These are phyloP conservation scores for Poronia punctata DNA, from an alignment of 495 filamentous ascomycete species.

Conservation along the genomic window DNA sequence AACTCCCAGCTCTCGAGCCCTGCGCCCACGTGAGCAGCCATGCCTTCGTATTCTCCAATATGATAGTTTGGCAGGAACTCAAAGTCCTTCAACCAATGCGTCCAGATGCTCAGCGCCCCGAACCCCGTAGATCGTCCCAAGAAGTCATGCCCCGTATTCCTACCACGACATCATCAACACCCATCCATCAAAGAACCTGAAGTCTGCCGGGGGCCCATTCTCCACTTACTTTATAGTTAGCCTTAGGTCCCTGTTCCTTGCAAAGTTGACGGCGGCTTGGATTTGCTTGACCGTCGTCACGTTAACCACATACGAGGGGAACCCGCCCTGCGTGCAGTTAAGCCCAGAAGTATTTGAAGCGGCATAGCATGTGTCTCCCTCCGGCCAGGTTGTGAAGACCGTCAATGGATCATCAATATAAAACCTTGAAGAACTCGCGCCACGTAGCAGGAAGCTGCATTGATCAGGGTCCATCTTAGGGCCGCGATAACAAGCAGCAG, in stretches of 20 bases:
- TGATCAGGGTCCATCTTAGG: slow-evolving; percentile 34
- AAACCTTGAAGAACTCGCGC: slow-evolving; percentile 21
- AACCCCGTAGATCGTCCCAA: slow-evolving; percentile 45
- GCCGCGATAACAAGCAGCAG: slow-evolving; percentile 46
- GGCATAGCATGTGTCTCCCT: slow-evolving; percentile 36
- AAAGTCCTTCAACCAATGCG: slow-evolving; percentile 43
- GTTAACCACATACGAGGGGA: slow-evolving; percentile 54
- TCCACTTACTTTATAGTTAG: slow-evolving; percentile 56
- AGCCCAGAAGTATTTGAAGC: slow-evolving; percentile 22
- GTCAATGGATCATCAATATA: slow-evolving; percentile 32
- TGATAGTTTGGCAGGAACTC: slow-evolving; percentile 30
- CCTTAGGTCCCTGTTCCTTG: slow-evolving; percentile 49
- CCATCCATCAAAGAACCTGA: too few relatives aligned
- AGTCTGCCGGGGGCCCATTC: slow-evolving; percentile 23
- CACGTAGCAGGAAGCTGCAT: slow-evolving; percentile 28
- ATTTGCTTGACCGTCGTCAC: slow-evolving; percentile 49
- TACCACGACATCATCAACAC: slow-evolving; percentile 36
- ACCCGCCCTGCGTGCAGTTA: slow-evolving; percentile 50
- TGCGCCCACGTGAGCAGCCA: slow-evolving; percentile 38
- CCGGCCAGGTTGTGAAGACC: slow-evolving; percentile 30
- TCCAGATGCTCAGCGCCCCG: slow-evolving; percentile 54
- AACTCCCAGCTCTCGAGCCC: slow-evolving; percentile 42
- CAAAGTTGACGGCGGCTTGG: slow-evolving; percentile 55
- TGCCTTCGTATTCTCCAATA: slow-evolving; percentile 33
- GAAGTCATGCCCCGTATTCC: slow-evolving; percentile 66